phyloP scores from a whole-genome alignment of 176 grass and related monocot species.

The Panicum miliaceum region DNA sequence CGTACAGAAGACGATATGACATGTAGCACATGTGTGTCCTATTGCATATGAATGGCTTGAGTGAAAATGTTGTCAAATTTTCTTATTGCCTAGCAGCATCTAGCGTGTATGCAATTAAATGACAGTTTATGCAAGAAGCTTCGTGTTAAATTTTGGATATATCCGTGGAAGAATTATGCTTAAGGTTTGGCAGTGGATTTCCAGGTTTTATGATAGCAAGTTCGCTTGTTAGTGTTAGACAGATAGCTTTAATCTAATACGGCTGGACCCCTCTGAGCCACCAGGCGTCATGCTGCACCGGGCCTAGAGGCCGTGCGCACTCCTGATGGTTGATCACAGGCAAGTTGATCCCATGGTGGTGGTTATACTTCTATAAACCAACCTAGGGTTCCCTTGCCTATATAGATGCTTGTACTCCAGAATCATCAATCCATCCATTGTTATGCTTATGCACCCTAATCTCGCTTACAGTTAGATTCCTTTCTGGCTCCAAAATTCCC shows the following conservation, averaged over 20 bases:
- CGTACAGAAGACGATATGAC: neutral
- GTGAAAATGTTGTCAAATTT: slow-evolving; percentile 18
- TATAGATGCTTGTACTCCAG: too few species aligned
- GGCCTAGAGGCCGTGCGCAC: too few species aligned
- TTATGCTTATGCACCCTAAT: too few species aligned
- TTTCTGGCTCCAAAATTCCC: neutral
- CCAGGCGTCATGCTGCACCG: too few species aligned
- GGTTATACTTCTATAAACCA: too few species aligned
- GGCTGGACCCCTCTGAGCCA: too few species aligned
- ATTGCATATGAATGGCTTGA: neutral
- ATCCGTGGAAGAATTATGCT: slow-evolving; percentile 7
- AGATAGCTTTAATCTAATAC: too few species aligned
- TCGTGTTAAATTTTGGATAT: slow-evolving; percentile 7
- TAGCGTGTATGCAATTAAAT: slow-evolving; percentile 17
- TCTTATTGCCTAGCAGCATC: neutral
- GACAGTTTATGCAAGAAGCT: neutral
- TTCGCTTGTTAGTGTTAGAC: neutral
- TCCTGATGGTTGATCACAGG: too few species aligned
- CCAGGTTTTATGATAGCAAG: slow-evolving; percentile 4
- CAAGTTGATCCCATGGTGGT: too few species aligned
- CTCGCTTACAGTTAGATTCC: neutral
- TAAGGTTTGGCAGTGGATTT: neutral
- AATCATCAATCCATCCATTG: too few species aligned
- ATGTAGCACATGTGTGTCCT: neutral
- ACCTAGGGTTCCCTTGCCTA: too few species aligned